phyloP scores from a whole-genome alignment of 371 early-diverging fungal genomes.

The Rhizomucor miehei region DNA sequence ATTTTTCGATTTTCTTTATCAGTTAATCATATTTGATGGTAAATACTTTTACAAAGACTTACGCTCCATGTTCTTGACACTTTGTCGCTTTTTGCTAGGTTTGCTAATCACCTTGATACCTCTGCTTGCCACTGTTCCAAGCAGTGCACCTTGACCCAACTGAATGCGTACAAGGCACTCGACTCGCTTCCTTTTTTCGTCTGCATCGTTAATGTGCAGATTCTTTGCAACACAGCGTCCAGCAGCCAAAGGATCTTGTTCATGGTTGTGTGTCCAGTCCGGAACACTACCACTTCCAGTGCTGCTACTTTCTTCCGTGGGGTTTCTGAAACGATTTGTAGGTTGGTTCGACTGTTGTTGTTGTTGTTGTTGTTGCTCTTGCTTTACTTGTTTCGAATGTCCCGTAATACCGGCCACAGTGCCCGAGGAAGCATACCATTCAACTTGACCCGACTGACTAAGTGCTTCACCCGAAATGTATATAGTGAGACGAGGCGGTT shows the following conservation, averaged over 20 bases:
- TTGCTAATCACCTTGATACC: constrained; percentile 80
- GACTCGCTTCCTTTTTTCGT: constrained; percentile 71
- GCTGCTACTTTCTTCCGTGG: neutral
- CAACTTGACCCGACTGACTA: constrained; percentile 38
- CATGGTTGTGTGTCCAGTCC: constrained; percentile 24
- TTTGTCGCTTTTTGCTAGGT: constrained; percentile 76
- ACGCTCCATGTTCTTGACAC: constrained; percentile 71
- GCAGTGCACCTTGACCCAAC: constrained; percentile 48
- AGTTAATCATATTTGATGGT: no score
- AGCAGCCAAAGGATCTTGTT: constrained; percentile 18
- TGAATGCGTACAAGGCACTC: constrained; percentile 65
- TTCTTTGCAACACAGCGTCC: constrained; percentile 74
- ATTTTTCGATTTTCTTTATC: neutral
- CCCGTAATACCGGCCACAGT: constrained; percentile 29
- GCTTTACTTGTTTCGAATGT: constrained; percentile 12
- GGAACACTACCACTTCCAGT: constrained; percentile 1
- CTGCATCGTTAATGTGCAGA: constrained; percentile 72
- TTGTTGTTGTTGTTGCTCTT: constrained; percentile 16
- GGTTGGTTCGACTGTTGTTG: constrained; percentile 15
- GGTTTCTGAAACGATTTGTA: constrained; percentile 3
- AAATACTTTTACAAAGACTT: constrained; percentile 2
- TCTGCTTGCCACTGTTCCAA: constrained; percentile 64
- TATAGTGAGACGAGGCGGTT: constrained; percentile 38
- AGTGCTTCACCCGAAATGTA: constrained; percentile 46
- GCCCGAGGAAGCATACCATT: constrained; percentile 39